Percentiles rank a stretch among this genome's conserved stretches.
These are phyloP conservation scores for Zymoseptoria crescenta DNA, from an alignment of 2,329 filamentous ascomycete species.

Conservation along the genomic window DNA sequence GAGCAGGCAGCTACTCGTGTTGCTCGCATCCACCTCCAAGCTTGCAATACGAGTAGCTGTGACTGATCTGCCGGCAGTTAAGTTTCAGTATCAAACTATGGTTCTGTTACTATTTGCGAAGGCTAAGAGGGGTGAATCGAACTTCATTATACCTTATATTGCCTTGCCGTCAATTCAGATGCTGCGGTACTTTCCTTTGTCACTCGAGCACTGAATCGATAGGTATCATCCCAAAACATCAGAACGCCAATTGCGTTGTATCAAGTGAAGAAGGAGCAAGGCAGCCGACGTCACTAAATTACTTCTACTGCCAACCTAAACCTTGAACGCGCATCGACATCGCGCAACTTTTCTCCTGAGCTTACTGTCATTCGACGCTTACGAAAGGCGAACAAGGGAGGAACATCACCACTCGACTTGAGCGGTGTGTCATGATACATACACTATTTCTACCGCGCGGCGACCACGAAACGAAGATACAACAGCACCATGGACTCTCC, in stretches of 20 bases:
- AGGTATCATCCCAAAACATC: background rate
- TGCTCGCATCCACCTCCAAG: too few species aligned
- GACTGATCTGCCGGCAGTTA: background rate
- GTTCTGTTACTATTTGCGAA: background rate
- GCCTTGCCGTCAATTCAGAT: too few species aligned
- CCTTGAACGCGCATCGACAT: background rate
- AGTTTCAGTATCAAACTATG: background rate
- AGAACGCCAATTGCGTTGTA: background rate
- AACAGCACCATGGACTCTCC: constrained; percentile 12
- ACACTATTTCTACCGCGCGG: background rate
- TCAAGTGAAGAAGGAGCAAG: background rate
- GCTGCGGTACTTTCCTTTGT: too few species aligned
- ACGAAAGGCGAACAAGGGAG: background rate
- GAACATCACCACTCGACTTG: background rate
- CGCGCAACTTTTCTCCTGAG: background rate
- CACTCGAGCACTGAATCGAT: too few species aligned
- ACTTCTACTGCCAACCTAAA: background rate
- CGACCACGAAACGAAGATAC: background rate
- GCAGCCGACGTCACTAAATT: background rate
- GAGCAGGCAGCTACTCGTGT: too few species aligned
- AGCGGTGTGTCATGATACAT: background rate
- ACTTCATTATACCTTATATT: background rate
- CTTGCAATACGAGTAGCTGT: too few species aligned
- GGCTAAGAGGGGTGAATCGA: background rate
- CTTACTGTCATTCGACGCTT: background rate